Conservation (phyloP, 192 early-diverging fungal species). For the Chytriomyces hyalinus region DNA sequence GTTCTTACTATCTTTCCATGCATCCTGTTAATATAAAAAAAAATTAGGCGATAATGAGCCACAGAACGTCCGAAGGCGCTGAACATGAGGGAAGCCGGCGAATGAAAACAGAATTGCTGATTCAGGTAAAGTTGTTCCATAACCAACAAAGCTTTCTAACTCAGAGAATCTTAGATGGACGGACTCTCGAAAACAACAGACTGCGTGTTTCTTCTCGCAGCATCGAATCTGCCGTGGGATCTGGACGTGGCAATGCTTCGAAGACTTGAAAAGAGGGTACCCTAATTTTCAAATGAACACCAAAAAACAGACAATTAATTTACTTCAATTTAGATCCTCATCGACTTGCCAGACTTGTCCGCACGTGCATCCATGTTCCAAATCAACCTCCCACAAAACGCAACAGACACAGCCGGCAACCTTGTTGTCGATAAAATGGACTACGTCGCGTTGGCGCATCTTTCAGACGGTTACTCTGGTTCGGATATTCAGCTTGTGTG, state of each 20-base stretch:
- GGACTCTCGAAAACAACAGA: conserved; percentile 54
- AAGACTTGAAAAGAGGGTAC: conserved; percentile 59
- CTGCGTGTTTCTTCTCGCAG: conserved; percentile 59
- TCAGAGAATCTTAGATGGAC: conserved; percentile 48
- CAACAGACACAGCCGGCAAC: conserved; percentile 24
- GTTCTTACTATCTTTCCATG: not conserved
- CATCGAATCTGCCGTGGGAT: conserved; percentile 65
- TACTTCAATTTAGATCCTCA: conserved; percentile 48
- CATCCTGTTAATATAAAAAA: not conserved
- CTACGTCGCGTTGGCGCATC: conserved; percentile 44
- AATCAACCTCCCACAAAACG: conserved; percentile 39
- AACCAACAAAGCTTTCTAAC: no score
- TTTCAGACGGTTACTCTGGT: conserved; percentile 60
- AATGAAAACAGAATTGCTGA: conserved; percentile 69
- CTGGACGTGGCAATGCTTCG: conserved; percentile 62
- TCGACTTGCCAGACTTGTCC: conserved; percentile 51
- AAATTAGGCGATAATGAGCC: conserved; percentile 55
- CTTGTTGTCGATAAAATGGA: conserved; percentile 40
- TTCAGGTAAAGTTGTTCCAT: conserved; percentile 41
- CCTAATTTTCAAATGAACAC: not conserved
- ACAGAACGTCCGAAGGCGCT: conserved; percentile 51
- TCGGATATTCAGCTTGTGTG: conserved; percentile 63
- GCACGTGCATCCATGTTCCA: conserved; percentile 53
- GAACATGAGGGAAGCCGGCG: conserved; percentile 63
- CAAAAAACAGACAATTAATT: conserved; percentile 7